Percentiles rank a stretch among this genome's conserved stretches.
These are phyloP conservation scores for Digitaria exilis DNA, from an alignment of 202 grass and related monocot species.

Conservation along the genomic window DNA sequence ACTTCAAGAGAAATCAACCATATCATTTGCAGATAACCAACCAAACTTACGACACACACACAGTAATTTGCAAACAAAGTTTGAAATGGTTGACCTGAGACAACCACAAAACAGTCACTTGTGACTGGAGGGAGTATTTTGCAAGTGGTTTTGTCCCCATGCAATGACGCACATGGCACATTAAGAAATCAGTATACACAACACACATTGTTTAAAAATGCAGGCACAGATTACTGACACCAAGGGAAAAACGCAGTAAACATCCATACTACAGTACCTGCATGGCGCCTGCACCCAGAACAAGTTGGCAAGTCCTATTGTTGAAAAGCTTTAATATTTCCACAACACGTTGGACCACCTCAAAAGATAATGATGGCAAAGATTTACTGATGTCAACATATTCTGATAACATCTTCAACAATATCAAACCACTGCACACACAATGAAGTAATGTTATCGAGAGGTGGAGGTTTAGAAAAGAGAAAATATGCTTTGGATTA, in stretches of 20 bases:
- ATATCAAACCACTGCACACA: conserved; percentile 84
- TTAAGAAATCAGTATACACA: conserved; percentile 15
- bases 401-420: conserved; percentile 97
- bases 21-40: background rate
- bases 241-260: background rate
- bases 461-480: background rate
- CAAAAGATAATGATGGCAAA: conserved; percentile 92
- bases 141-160: conserved; percentile 1
- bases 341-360: conserved; percentile 94
- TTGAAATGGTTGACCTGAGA: background rate
- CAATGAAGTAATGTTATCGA: conserved; percentile 22
- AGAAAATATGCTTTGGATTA: background rate
- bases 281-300: conserved; percentile 98
- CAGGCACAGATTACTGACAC: conserved; percentile 14
- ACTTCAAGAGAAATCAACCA: background rate
- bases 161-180: background rate
- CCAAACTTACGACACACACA: background rate
- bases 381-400: conserved; percentile 99
- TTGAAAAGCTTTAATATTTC: conserved; percentile 99
- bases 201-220: background rate
- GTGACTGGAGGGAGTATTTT: background rate
- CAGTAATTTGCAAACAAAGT: background rate
- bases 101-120: background rate
- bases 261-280: conserved; percentile 58
- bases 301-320: conserved; percentile 91